Conservation (phyloP, 345 rosid species). For the Eucalyptus fibrosa region DNA sequence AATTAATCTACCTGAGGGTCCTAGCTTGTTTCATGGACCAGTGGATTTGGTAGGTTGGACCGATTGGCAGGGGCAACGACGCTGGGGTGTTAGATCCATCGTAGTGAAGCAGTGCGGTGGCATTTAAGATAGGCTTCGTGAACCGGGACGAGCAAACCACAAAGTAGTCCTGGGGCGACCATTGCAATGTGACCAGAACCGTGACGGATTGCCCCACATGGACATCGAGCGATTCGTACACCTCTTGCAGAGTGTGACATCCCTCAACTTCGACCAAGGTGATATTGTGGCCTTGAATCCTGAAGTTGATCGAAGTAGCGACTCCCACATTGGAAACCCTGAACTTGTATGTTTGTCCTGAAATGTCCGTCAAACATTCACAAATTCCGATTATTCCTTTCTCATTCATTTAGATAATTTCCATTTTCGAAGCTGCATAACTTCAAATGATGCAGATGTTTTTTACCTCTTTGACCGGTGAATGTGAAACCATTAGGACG, state of each 20-base stretch:
- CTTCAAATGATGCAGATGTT: background rate
- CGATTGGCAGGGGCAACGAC: constrained; percentile 51
- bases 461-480: constrained; percentile 49
- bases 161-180: constrained; percentile 57
- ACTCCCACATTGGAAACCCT: constrained; percentile 84
- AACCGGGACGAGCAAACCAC: constrained; percentile 72
- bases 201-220: constrained; percentile 85
- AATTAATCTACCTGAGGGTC: constrained; percentile 37
- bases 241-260: constrained; percentile 61
- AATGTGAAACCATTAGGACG: constrained; percentile 9
- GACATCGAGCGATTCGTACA: constrained; percentile 67
- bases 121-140: constrained; percentile 17
- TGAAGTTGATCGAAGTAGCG: constrained; percentile 53
- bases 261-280: constrained; percentile 90
- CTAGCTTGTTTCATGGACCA: constrained; percentile 94
- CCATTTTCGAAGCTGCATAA: background rate
- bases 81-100: constrained; percentile 38
- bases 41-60: constrained; percentile 30
- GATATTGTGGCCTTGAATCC: constrained; percentile 74
- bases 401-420: background rate
- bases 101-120: constrained; percentile 54
- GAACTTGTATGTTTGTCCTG: constrained; percentile 81
- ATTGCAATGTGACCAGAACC: constrained; percentile 54
- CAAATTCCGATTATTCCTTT: background rate
- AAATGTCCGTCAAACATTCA: background rate